Evolutionary conservation across 306 rosid genomes (phyloP), one percentile per base, ranked within the genome.

Genomic region (Coriaria nepalensis): DNA sequence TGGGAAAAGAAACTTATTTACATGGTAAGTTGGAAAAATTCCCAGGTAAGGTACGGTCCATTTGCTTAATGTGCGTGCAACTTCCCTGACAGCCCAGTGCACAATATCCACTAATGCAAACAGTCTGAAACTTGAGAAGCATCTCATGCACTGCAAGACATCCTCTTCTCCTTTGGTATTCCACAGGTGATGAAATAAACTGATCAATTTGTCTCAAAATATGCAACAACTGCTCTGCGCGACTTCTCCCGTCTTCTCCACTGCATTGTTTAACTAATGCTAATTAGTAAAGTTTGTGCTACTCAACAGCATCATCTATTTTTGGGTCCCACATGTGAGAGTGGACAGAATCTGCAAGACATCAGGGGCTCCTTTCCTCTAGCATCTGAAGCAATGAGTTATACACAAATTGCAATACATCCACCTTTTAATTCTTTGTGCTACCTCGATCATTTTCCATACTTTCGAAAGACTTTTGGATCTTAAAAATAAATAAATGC

Each of bases 161-260:
- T 40, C 97, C 97, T 69, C 97, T 72, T 78, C 69, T 84, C 59
- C 97, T 78, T 61, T 81, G 93, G 77, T 75, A 77, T 62, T 88
- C 97, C 62, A 77, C 59, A 20, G 95, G 72, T 5, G 95, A 88
- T 55, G 84, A 76, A 65, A 88, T 84, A 55, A 69, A 88, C 57
- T 70, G 87, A 81, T 88, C 97, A 57, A 88, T 81, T 73, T 88
- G 97, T 68, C 93, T 76, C 82, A 88, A 59, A 64, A 84, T 74
- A 71, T 81, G 90, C 75, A 77, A 52, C 15, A 88, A 71, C 62
- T 76, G 90, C 70, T 88, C 97, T 38, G 97, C 90, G 56, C 97
- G 90, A 73, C 93, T 88, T 77, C 95, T 79, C 59, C 97, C 97
- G 71, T 88, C 97, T 64, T 88, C 97, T 60, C 97, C 97, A 43